A percentile compares a stretch with the other conserved stretches of the same genome.
Conservation (phyloP, 2,329 filamentous ascomycete species). For the Colletotrichum nymphaeae region DNA sequence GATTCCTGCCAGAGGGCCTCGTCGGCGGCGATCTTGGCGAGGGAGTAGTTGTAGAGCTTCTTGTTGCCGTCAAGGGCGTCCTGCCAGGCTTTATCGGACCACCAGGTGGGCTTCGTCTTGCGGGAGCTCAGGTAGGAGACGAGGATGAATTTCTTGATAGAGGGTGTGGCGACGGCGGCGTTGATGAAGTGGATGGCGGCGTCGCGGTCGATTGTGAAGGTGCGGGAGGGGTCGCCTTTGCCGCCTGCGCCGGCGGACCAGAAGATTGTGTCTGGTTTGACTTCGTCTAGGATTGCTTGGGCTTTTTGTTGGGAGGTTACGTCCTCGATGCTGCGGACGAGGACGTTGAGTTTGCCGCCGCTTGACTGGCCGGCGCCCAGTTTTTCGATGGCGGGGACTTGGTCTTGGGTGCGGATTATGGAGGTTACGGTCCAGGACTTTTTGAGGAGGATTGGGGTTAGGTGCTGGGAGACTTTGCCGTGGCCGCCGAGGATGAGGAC, state of each 20-base stretch:
- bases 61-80: slow-evolving; percentile 56
- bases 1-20: slow-evolving; percentile 64
- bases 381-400: slow-evolving; percentile 71
- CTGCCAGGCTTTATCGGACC: slow-evolving; percentile 62
- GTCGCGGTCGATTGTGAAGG: slow-evolving; percentile 70
- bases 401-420: slow-evolving; percentile 79
- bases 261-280: slow-evolving; percentile 73
- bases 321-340: slow-evolving; percentile 78
- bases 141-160: slow-evolving; percentile 71
- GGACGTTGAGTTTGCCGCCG: slow-evolving; percentile 71
- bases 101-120: slow-evolving; percentile 64
- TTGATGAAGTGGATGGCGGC: slow-evolving; percentile 72
- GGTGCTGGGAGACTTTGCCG: slow-evolving; percentile 79
- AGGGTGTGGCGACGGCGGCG: slow-evolving; percentile 64
- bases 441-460: slow-evolving; percentile 81
- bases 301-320: slow-evolving; percentile 73
- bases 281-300: slow-evolving; percentile 68
- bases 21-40: slow-evolving; percentile 71
- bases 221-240: slow-evolving; percentile 64
- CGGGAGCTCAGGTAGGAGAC: slow-evolving; percentile 71
- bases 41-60: slow-evolving; percentile 65
- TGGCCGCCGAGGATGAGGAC: slow-evolving; percentile 85
- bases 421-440: slow-evolving; percentile 83
- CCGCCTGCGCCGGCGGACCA: slow-evolving; percentile 75
- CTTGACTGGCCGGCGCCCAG: slow-evolving; percentile 63